Evolutionary conservation across 805 yeast species (phyloP), one percentile per base, ranked within the genome.

Genomic region (Wickerhamiella spandovensis): DNA sequence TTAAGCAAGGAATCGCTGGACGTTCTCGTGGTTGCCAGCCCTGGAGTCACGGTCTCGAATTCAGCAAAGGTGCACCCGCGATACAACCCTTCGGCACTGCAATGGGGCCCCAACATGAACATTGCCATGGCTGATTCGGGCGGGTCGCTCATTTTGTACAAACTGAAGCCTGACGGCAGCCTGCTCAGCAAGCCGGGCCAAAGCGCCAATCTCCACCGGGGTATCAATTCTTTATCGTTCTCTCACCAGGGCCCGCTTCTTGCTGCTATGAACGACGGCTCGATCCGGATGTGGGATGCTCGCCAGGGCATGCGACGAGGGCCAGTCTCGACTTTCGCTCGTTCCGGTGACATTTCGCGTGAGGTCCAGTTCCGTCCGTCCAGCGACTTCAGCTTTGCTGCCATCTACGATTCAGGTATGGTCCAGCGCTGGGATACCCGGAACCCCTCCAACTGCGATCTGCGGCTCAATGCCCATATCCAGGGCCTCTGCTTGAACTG

Each of bases 361-460:
- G 79, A 77, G 48, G 70, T 75, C 6, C 74, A 74, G 59, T 76
- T 75, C 66, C 70, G 75, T 56, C 79, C 78, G 9, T 76, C 73
- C 56, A 39, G 25, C 37, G 72, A 77, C 24, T 70, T 75, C 53
- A 72, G 75, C 41, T 71, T 90, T 48, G 82, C 88, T 1, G 79
- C 89, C 1, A 87, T 85, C 7, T 90, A 84, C 64, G 97, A 92
- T 63, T 78, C 86, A 1, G 98, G 98, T 15, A 77, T 84, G 2
- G 72, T 90, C n/a, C 79, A 84, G 57, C 79, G 82, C 56, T 89
- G 85, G 79, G 98, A 92, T 66, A 59, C 85, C n/a, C 73, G 97
- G 51, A 74, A 75, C 37, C 81, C 90, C 4, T 58, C 65, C 12
- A 70, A 68, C 47, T 71, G 71, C 47, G 97, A 90, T 58, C 71